Evolutionary conservation across 1,284 basidiomycete species (phyloP), one percentile per base, ranked within the genome.

Genomic region (Puccinia polysora): DNA sequence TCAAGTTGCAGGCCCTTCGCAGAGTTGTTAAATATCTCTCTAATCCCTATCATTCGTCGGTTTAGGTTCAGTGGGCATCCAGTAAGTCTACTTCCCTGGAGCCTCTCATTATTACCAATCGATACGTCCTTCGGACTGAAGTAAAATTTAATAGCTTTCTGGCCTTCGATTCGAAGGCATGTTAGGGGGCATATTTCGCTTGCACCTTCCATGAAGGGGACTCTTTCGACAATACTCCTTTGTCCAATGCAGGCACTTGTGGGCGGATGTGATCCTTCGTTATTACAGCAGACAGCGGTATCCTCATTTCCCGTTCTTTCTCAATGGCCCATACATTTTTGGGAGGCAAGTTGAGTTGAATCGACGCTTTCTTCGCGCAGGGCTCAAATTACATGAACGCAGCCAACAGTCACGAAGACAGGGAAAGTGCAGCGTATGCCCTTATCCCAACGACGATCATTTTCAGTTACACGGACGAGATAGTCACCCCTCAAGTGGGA

Each of bases 381-480:
- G 15, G 15, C 3, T n/a, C n/a, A n/a, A n/a, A n/a, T n/a, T n/a
- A n/a, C n/a, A 55, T 55, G 14, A 4, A 23, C 52, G 52, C 52
- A 4, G 23, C 32, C n/a, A 55, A 4, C 15, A 2, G 3, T 30
- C 2, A 23, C 15, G 32, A 4, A 2, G 25, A 53, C 50, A 23
- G 8, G 20, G 23, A n/a, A 15, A 36, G 38, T 12, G 74, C 52
- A 12, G 15, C 18, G 28, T 18, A 20, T 2, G 74, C 74, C 4
- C 59, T 56, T 12, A 47, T 75, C 7, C 28, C 68, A 45, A 75
- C 69, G 0, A 74, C 74, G 18, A 73, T 70, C 25, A 36, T 74
- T 47, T 72, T 59, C 56, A 69, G 62, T 32, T 10, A 20, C 5
- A 34, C 50, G 36, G 74, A 75, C 58, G 74, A 75, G 12, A 38